phyloP scores from a whole-genome alignment of 2,329 filamentous ascomycete genomes.

The Stagonosporopsis chrysanthemi region DNA sequence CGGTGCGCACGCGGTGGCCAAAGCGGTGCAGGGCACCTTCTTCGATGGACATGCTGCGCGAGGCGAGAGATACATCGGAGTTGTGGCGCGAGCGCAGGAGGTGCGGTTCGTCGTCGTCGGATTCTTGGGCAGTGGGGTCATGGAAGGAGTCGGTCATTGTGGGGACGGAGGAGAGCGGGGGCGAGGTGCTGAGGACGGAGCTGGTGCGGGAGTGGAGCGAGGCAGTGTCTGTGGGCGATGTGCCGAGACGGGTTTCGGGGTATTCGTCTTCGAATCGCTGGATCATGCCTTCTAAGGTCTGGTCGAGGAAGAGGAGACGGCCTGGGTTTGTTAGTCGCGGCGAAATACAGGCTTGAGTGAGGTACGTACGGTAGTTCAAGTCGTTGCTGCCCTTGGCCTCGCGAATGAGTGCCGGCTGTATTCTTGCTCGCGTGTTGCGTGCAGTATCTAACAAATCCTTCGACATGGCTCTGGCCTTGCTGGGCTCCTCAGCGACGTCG shows the following conservation, averaged over 20 bases:
- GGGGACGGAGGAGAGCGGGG: slow-evolving; percentile 38
- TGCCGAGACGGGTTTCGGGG: slow-evolving; percentile 76
- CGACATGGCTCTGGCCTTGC: slow-evolving; percentile 75
- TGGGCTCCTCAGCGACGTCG: slow-evolving; percentile 31
- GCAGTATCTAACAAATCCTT: slow-evolving; percentile 88
- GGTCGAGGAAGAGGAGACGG: slow-evolving; percentile 83
- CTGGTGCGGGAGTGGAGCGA: slow-evolving; percentile 41
- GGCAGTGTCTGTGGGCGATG: slow-evolving; percentile 37
- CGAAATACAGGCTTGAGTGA: neutral
- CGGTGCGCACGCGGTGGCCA: slow-evolving; percentile 70
- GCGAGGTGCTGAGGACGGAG: slow-evolving; percentile 42
- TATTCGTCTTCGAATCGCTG: slow-evolving; percentile 96
- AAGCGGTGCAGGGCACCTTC: slow-evolving; percentile 75
- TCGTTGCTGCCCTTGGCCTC: slow-evolving; percentile 76
- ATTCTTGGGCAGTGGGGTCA: slow-evolving; percentile 39
- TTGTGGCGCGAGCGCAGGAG: slow-evolving; percentile 65
- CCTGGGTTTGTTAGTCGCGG: slow-evolving; percentile 55
- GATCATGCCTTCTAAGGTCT: slow-evolving; percentile 89
- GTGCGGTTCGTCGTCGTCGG: slow-evolving; percentile 53
- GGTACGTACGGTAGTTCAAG: slow-evolving; percentile 75
- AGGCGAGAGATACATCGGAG: slow-evolving; percentile 73
- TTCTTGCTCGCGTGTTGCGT: slow-evolving; percentile 81
- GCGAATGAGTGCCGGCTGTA: slow-evolving; percentile 83
- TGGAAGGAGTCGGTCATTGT: slow-evolving; percentile 41
- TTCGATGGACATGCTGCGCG: slow-evolving; percentile 69